phyloP scores from a whole-genome alignment of 805 yeast genomes.

The Kurtzmaniella cleridarum region DNA sequence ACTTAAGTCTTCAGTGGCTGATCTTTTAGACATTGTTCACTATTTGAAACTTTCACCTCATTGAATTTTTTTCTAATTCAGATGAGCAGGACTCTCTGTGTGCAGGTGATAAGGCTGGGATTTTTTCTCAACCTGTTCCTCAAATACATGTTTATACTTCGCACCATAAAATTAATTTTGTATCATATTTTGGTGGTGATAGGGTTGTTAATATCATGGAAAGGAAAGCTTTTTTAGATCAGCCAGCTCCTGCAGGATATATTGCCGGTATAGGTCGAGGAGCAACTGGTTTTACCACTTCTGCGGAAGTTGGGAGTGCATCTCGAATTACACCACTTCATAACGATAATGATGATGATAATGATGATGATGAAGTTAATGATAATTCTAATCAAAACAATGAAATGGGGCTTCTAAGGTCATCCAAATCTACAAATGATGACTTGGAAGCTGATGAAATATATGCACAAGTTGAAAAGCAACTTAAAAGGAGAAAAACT shows the following conservation, averaged over 20 bases:
- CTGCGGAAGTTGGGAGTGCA: constrained; percentile 65
- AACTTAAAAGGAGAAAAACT: constrained; percentile 33
- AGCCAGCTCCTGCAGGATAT: constrained; percentile 85
- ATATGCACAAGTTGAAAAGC: constrained; percentile 62
- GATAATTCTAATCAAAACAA: constrained; percentile 11
- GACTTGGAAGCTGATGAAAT: constrained; percentile 76
- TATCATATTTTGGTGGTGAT: too few relatives aligned
- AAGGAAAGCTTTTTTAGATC: constrained; percentile 64
- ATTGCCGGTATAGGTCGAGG: constrained; percentile 94
- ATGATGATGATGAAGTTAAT: constrained; percentile 27
- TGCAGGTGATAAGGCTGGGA: too few relatives aligned
- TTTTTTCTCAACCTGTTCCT: too few relatives aligned
- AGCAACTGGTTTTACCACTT: constrained; percentile 86
- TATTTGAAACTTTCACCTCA: too few relatives aligned
- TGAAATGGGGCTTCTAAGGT: constrained; percentile 29
- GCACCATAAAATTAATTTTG: too few relatives aligned
- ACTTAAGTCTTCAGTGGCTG: constrained; percentile 29
- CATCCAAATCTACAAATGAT: constrained; percentile 29
- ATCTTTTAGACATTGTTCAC: constrained; percentile 46
- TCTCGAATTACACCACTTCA: constrained; percentile 23
- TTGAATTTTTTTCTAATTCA: too few relatives aligned
- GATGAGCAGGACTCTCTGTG: too few relatives aligned
- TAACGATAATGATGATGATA: constrained; percentile 17
- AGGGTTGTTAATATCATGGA: constrained; percentile 31
- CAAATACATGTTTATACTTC: too few relatives aligned